phyloP scores from a whole-genome alignment of 1,284 basidiomycete species.

The Thecaphora frezii region DNA sequence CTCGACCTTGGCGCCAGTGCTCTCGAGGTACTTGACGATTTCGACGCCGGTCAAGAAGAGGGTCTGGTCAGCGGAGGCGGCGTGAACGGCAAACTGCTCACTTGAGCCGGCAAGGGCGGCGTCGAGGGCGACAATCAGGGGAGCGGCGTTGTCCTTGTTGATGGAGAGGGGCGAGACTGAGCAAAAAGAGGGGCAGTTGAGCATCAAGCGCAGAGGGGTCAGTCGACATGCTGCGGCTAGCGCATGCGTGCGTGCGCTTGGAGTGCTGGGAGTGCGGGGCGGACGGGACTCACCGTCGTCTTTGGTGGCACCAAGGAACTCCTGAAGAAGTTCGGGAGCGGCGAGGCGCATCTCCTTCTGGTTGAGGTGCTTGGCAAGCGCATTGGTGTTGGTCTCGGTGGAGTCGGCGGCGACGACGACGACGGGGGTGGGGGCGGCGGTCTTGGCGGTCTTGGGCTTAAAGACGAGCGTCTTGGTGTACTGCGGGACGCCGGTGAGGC shows the following conservation, averaged over 20 bases:
- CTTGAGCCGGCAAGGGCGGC: slow-evolving; percentile 38
- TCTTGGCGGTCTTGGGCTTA: slow-evolving; percentile 89
- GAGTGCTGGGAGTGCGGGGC: neutral
- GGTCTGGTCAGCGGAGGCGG: slow-evolving; percentile 48
- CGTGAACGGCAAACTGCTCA: slow-evolving; percentile 48
- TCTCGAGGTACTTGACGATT: slow-evolving; percentile 47
- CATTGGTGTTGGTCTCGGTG: slow-evolving; percentile 70
- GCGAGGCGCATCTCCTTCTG: slow-evolving; percentile 87
- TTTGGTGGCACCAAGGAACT: slow-evolving; percentile 82
- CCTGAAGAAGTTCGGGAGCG: slow-evolving; percentile 80
- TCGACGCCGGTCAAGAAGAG: slow-evolving; percentile 52
- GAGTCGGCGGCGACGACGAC: slow-evolving; percentile 81
- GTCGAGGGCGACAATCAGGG: slow-evolving; percentile 46
- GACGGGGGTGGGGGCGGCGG: slow-evolving; percentile 78
- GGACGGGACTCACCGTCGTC: slow-evolving; percentile 71
- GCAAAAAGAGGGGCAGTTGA: too few species aligned
- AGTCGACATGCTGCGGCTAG: too few species aligned
- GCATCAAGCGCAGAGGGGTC: neutral
- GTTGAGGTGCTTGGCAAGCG: slow-evolving; percentile 78
- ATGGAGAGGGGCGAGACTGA: slow-evolving; percentile 49
- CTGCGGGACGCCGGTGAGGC: slow-evolving; percentile 13
- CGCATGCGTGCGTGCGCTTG: too few species aligned
- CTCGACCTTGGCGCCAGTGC: slow-evolving; percentile 49
- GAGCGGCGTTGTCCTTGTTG: slow-evolving; percentile 40
- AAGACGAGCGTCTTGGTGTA: slow-evolving; percentile 75